Base-by-base conservation (phyloP, 495 filamentous ascomycete genomes). In the Podospora appendiculata region DNA sequence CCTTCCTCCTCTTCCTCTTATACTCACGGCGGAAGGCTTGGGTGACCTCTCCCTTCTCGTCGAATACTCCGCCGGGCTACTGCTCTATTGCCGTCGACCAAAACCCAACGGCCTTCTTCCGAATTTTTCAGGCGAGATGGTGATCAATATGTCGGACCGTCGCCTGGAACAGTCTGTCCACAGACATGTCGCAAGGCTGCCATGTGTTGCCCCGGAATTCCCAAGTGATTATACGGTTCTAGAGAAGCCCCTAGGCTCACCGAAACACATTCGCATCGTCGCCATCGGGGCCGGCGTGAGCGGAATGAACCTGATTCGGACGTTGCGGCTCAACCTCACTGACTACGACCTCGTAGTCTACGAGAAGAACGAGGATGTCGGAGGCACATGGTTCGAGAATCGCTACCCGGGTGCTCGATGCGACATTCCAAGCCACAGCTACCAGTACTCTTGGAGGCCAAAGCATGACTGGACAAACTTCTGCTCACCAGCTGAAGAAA, bases 361-460 rank as follows among this genome's bases (percentile, higher is more conserved):
- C 64, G 88, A 93, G 62, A 91, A 90, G 76, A 91, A 91, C 56
- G 62, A 64, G 1, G 86, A 85, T 44, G 72, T 81, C 47, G 79
- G 78, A 17, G 80, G 80, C 8, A 81, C 80, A 0, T 83, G 80
- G 80, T 69, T 75, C 45, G 79, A 82, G 60, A 82, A 82, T 58
- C 65, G 71, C 12, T 83, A 83, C 50, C 78, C 78, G 0, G 77
- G 76, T 46, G 79, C 75, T 55, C 61, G 65, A 54, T 81, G 79
- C 61, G 79, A 81, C 56, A 61, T 80, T 41, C 79, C 79, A 14
- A 74, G 72, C 51, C 75, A 79, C 60, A 74, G 74, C 55, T 79
- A 79, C 48, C 74, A 77, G 58, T 76, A 81, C 56, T 71, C 76
- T 16, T 82, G 80, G 73, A 73, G 75, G 46, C 75, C 71, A 9